Evolutionary conservation across 768 basidiomycete species (phyloP).

Genomic region (Lactifluus pinguis): DNA sequence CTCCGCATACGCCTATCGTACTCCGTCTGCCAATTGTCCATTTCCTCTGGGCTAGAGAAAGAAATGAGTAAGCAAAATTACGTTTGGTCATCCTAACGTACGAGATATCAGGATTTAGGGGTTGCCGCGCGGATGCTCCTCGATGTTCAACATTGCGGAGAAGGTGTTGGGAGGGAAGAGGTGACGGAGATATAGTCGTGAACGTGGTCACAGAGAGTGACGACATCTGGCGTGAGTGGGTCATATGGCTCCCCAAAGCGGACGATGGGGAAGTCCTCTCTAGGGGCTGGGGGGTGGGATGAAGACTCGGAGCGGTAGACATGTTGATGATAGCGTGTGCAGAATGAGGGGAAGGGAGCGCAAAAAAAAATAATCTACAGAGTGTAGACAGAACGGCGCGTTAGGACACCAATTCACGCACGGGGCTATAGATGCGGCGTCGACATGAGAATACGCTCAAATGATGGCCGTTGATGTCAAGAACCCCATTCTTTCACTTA

Average conservation of each 20-base stretch:
- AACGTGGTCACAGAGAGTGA: conserved; percentile 26
- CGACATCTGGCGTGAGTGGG: conserved; percentile 23
- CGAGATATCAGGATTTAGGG: conserved; percentile 36
- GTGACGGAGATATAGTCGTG: conserved; percentile 24
- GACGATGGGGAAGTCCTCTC: not conserved
- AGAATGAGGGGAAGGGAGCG: not conserved
- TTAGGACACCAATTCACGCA: not conserved
- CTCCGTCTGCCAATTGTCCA: conserved; percentile 23
- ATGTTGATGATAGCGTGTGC: not conserved
- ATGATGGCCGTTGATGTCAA: conserved; percentile 6
- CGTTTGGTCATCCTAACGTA: conserved; percentile 22
- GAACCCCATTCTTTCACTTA: not conserved
- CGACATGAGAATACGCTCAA: not conserved
- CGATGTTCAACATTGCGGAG: conserved; percentile 28
- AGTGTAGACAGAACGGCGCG: not conserved
- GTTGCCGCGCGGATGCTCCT: conserved; percentile 31
- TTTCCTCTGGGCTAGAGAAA: conserved; percentile 27
- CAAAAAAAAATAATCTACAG: no score
- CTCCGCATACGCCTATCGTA: conserved; percentile 29
- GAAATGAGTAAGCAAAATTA: conserved; percentile 26
- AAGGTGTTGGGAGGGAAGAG: conserved; percentile 26
- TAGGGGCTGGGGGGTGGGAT: not conserved
- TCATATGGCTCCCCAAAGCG: not conserved
- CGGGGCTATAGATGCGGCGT: not conserved
- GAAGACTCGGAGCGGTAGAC: conserved; percentile 9